These are phyloP conservation scores for Galeopsis tetrahit DNA, from an alignment of 257 asterid genomes.

Conservation along the genomic window DNA sequence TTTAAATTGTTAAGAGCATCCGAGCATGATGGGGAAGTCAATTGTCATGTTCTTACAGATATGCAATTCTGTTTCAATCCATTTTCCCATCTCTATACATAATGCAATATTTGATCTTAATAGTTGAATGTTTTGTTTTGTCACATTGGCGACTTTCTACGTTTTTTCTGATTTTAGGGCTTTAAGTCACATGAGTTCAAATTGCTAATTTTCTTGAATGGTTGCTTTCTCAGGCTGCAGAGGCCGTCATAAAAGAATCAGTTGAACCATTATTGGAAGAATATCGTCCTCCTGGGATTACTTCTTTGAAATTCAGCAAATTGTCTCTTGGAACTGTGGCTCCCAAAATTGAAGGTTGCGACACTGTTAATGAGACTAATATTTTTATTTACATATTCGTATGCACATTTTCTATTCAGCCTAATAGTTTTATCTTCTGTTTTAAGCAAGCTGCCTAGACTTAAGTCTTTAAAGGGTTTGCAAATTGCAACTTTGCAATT, in stretches of 20 bases:
- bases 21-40: background rate
- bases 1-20: background rate
- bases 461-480: background rate
- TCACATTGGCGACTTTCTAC: conserved; percentile 15
- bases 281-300: conserved; percentile 89
- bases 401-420: conserved; percentile 18
- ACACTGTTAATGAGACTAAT: conserved; percentile 9
- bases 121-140: conserved; percentile 25
- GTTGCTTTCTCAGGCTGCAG: conserved; percentile 80
- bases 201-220: conserved; percentile 28
- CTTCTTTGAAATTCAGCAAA: conserved; percentile 88
- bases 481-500: background rate
- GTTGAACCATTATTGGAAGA: conserved; percentile 98
- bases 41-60: conserved; percentile 4
- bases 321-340: conserved; percentile 97
- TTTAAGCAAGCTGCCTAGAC: conserved; percentile 16
- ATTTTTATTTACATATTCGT: background rate
- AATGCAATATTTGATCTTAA: conserved; percentile 4
- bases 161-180: conserved; percentile 11
- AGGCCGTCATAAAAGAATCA: conserved; percentile 87
- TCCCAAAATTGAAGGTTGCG: conserved; percentile 94
- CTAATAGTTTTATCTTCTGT: conserved; percentile 2
- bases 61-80: background rate
- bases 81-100: background rate
- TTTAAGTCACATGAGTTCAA: conserved; percentile 25